Conservation (phyloP, 331 rosid species). For the Rhamnella rubrinervis region DNA sequence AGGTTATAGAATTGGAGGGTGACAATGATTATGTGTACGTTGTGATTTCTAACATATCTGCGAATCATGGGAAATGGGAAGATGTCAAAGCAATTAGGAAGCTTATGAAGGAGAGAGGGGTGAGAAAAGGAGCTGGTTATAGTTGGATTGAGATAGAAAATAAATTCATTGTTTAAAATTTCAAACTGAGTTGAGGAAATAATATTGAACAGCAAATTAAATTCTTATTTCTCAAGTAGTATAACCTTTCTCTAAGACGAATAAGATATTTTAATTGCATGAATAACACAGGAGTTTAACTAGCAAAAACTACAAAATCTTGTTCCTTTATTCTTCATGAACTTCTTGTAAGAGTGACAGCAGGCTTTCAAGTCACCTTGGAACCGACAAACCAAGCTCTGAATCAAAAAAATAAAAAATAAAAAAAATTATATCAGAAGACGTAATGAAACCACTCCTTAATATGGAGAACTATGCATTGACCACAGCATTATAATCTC, state of each 20-base stretch:
- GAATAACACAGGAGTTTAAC: background rate
- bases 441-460: background rate
- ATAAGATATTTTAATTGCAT: background rate
- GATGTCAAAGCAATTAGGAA: constrained; percentile 53
- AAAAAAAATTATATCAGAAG: background rate
- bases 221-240: background rate
- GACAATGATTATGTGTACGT: constrained; percentile 59
- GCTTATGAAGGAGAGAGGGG: constrained; percentile 45
- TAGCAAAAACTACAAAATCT: background rate
- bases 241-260: background rate
- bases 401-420: constrained; percentile 33
- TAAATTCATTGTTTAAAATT: background rate
- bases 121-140: constrained; percentile 56
- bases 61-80: constrained; percentile 61
- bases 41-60: constrained; percentile 59
- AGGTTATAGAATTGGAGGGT: constrained; percentile 51
- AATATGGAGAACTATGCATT: constrained; percentile 3
- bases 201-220: background rate
- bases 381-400: constrained; percentile 90
- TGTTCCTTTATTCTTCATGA: constrained; percentile 19
- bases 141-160: constrained; percentile 57
- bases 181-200: background rate
- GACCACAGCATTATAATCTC: background rate
- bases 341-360: constrained; percentile 22
- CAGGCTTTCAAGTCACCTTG: constrained; percentile 60